Evolutionary conservation across 371 early-diverging fungal genomes (phyloP).

Genomic region (Circinella minor): DNA sequence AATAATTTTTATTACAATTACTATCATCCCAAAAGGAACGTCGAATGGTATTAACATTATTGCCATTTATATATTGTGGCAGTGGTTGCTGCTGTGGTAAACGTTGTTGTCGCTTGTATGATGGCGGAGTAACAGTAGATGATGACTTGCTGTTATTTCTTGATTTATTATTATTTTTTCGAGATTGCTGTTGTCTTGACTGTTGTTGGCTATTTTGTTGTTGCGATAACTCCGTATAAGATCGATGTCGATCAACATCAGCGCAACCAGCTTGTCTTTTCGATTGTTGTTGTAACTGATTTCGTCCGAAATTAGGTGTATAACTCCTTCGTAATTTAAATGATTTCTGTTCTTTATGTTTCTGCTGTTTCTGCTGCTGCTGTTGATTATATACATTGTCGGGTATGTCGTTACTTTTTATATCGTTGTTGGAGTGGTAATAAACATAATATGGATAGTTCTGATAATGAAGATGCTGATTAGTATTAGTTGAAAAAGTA

Average conservation of each 20-base stretch:
- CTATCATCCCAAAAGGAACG: no score
- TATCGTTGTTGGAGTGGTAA: neutral
- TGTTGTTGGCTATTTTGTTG: neutral
- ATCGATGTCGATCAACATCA: neutral
- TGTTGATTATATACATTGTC: neutral
- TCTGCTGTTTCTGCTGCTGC: neutral
- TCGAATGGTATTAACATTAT: no score
- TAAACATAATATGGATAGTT: neutral
- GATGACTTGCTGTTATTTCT: neutral
- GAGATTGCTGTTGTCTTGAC: slow-evolving; percentile 2
- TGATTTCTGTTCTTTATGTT: neutral
- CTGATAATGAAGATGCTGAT: neutral
- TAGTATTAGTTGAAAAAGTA: neutral
- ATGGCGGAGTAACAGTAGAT: no score
- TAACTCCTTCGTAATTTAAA: neutral
- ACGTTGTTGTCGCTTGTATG: neutral
- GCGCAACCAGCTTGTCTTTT: neutral
- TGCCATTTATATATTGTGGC: no score
- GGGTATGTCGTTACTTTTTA: neutral
- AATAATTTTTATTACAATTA: no score
- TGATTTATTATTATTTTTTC: neutral
- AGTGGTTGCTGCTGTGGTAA: no score
- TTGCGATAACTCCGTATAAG: neutral
- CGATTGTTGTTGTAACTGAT: neutral
- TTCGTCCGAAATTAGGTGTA: neutral